These are phyloP conservation scores for Prunus persica DNA, from an alignment of 306 rosid genomes.

Conservation along the genomic window Prunus_persica_NCBIv2 NC_034014.1:23495001-23495500, in stretches of 20 bases:
- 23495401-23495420: slow-evolving; percentile 12
- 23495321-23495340: slow-evolving; percentile 63
- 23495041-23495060: not conserved
- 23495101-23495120: slow-evolving; percentile 83
- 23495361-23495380: slow-evolving; percentile 80
- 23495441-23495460: not conserved
- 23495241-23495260: not conserved
- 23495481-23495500: not conserved
- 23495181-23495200: not conserved
- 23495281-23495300: not conserved
- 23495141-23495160: slow-evolving; percentile 55
- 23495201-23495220: not conserved
- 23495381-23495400: slow-evolving; percentile 92
- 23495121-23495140: slow-evolving; percentile 68
- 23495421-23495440: not conserved
- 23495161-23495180: slow-evolving; percentile 77
- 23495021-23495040: not conserved
- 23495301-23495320: slow-evolving; percentile 39
- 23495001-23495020: not conserved
- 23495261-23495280: not conserved
- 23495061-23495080: slow-evolving; percentile 3
- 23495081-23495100: slow-evolving; percentile 9
- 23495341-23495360: slow-evolving; percentile 75
- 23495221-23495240: slow-evolving; percentile 12
- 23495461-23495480: not conserved